Conservation (phyloP, 1,139 yeast species). For the Entelexis sorbosivorans region DNA sequence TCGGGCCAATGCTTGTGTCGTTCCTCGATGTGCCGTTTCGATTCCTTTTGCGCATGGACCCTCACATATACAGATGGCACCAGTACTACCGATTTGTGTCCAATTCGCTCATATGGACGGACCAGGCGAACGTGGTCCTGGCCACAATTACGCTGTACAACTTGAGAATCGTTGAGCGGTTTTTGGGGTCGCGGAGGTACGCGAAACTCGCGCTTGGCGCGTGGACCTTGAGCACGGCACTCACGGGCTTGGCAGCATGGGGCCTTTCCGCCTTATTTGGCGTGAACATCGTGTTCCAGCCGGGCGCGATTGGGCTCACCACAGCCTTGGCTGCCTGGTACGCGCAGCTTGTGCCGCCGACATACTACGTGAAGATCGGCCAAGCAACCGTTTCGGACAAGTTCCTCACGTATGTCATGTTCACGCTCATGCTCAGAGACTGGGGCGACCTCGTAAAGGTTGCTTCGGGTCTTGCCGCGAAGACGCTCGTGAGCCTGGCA, state of each 20-base stretch:
- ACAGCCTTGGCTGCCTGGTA: constrained; percentile 51
- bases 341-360: constrained; percentile 46
- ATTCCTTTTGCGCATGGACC: not conserved
- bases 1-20: not conserved
- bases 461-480: not conserved
- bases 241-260: constrained; percentile 30
- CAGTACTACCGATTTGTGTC: constrained; percentile 60
- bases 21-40: not conserved
- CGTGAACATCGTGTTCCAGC: constrained; percentile 27
- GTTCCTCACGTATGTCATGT: not conserved
- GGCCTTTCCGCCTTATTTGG: constrained; percentile 30
- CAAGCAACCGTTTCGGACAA: not conserved
- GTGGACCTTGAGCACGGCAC: constrained; percentile 28
- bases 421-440: not conserved
- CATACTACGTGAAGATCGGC: constrained; percentile 46
- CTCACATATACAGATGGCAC: constrained; percentile 18
- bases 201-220: constrained; percentile 31
- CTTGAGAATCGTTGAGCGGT: constrained; percentile 51
- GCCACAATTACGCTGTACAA: constrained; percentile 45
- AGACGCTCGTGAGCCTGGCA: not conserved
- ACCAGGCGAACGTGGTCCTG: constrained; percentile 56
- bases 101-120: constrained; percentile 47
- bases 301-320: constrained; percentile 57
- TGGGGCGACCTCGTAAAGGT: not conserved
- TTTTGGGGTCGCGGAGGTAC: constrained; percentile 52